phyloP scores from a whole-genome alignment of 192 early-diverging fungal genomes.

The Backusella parvicylindrica region DNA sequence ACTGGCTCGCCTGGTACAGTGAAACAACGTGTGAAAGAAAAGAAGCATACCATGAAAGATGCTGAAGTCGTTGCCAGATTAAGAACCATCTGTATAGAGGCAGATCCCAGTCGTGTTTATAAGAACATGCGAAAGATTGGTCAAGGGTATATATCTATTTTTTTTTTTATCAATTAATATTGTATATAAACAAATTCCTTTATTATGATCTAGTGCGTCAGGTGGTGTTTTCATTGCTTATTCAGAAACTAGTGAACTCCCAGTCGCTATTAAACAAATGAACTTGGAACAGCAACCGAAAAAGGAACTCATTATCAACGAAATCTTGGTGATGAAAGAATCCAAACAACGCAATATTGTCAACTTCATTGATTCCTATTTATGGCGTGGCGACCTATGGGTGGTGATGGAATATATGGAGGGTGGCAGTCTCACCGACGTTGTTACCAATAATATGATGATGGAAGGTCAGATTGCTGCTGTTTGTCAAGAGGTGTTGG shows the following conservation, averaged over 20 bases:
- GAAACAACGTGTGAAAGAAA: constrained; percentile 25
- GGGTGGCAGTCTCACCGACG: constrained; percentile 85
- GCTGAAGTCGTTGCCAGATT: constrained; percentile 86
- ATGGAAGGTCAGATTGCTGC: constrained; percentile 86
- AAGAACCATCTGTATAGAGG: constrained; percentile 84
- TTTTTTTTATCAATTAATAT: background rate
- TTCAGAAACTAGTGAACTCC: constrained; percentile 41
- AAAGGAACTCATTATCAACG: constrained; percentile 86
- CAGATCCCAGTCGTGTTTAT: constrained; percentile 75
- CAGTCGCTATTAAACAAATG: constrained; percentile 89
- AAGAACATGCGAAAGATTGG: constrained; percentile 40
- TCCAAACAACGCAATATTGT: constrained; percentile 84
- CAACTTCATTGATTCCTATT: constrained; percentile 85
- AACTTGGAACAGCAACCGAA: constrained; percentile 86
- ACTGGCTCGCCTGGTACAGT: constrained; percentile 32
- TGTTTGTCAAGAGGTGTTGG: constrained; percentile 71
- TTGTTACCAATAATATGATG: constrained; percentile 84
- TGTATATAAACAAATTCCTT: constrained; percentile 7
- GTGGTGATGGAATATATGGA: constrained; percentile 97
- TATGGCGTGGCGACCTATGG: constrained; percentile 83
- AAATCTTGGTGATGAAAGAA: constrained; percentile 82
- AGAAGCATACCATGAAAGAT: constrained; percentile 30
- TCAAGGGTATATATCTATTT: constrained; percentile 21
- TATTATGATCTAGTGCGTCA: constrained; percentile 67
- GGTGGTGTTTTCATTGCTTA: constrained; percentile 78